Base-by-base conservation (phyloP, 805 yeast species). In the Candida sonorensis region DNA sequence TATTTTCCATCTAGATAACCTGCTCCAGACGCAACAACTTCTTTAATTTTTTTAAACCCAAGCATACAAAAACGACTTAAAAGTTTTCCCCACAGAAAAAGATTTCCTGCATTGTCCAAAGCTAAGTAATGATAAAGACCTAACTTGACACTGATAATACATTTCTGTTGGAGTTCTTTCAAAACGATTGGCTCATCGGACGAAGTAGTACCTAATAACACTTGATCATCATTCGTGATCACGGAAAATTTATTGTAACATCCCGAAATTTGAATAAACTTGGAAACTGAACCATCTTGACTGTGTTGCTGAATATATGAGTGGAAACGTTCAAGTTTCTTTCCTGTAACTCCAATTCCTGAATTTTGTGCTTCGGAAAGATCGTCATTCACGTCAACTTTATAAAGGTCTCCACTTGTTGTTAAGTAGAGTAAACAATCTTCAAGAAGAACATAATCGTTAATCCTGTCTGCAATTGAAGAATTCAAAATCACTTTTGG, bases 121-220 rank as follows among this genome's bases (percentile, higher is more conserved):
- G 84, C 90, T 28, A 82, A 46, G 19, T 51, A 63, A 49, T 83
- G 94, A 47, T 80, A 76, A 50, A 83, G 92, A 2, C 90, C 94
- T 31, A 77, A 69, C 1, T 72, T 75, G 2, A 81, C 58, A 3
- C 77, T 67, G 5, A 74, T 63, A 20, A 81, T 66, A 1, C 64
- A 63, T 16, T 51, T 62, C 5, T 67, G 55, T 42, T 73, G 77
- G 10, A 74, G 43, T 27, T 67, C 72, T 1, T 56, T 51, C 9
- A 65, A 38, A 1, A 65, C 36, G 1, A 35, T 29, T 0, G 73
- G 72, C 12, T 48, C 57, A 10, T 54, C 51, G 5, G 38, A 38
- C n/a, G 51, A 46, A 16, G 42, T 46, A 12, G 50, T 36, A 4
- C 76, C 77, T 11, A 69, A 37, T 10, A 67, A 46, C 1, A 71